Base-by-base conservation (phyloP, 2,329 filamentous ascomycete genomes). In the Fusarium subtropicale region DNA sequence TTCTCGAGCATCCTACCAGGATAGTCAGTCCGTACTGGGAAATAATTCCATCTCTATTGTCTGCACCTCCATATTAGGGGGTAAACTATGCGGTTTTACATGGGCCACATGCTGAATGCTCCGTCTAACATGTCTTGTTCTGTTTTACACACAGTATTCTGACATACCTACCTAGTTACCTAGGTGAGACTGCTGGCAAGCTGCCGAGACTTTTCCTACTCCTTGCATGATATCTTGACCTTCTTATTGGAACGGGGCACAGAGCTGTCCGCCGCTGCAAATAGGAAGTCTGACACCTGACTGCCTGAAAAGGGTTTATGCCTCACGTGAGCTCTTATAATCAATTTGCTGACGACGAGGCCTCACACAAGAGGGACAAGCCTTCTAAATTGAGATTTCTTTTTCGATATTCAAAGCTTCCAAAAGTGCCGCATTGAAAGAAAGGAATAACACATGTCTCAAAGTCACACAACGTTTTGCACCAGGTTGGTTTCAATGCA, bases 261-360 rank as follows among this genome's bases (percentile, higher is more conserved):
- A 67, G 44, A 57, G 56, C 66, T 69, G 58, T 50, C 66, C 72
- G 57, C 56, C 61, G 47, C 67, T 60, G 58, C 53, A 34, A 36
- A 58, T 45, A 48, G 57, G 50, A 33, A 22, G 45, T 30, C 52
- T 38, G 47, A 52, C 63, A 48, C 60, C 51, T 63, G 57, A 59
- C 60, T 64, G 52, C 68, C 61, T 60, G 58, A 46, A 60, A 46
- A 52, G 42, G 39, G 42, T 30, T n/a, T 52, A n/a, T 57, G 36
- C 50, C 68, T 73, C 72, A 73, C 71, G 61, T 73, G 70, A 61
- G 46, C 63, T 65, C 46, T 63, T 53, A 60, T 63, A 64, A 61
- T 51, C 41, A 56, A 41, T 24, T 60, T 63, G 72, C 70, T 74
- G 72, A 74, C 69, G 60, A 48, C 41, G 57, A 65, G 70, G 66